A percentile compares a stretch with the other conserved stretches of the same genome.
Conservation (phyloP, 2,329 filamentous ascomycete species). For the Epichloe gansuensis region DNA sequence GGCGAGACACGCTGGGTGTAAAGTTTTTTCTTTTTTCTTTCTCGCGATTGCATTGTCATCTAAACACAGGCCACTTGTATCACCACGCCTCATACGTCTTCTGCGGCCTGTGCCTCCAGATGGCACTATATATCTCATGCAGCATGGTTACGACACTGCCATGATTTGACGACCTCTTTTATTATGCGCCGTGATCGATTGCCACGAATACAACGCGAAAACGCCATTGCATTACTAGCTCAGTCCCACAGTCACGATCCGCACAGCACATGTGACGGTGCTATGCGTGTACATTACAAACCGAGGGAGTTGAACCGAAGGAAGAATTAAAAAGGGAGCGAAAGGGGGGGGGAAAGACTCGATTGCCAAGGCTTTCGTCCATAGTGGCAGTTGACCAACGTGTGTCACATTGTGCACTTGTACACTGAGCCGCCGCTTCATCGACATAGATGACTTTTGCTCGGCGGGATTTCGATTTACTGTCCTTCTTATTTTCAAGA, state of each 20-base stretch:
- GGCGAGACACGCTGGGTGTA: conserved; percentile 28
- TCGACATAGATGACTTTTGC: conserved; percentile 17
- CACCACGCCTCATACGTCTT: conserved; percentile 8
- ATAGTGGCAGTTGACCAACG: conserved; percentile 5
- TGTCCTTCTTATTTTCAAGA: conserved; percentile 9
- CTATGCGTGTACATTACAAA: conserved; percentile 23
- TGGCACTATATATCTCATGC: conserved; percentile 16
- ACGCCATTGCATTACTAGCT: conserved; percentile 13
- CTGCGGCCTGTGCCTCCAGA: conserved; percentile 11
- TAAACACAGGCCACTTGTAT: conserved; percentile 20
- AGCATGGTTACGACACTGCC: conserved; percentile 23
- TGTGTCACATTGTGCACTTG: conserved; percentile 18
- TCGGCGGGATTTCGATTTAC: conserved; percentile 12
- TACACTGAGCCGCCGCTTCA: conserved; percentile 18
- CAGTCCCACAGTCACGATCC: conserved; percentile 11
- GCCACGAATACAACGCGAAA: conserved; percentile 8
- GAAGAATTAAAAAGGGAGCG: neutral
- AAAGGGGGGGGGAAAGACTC: conserved; percentile 7
- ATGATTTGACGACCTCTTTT: conserved; percentile 30
- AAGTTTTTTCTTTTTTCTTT: conserved; percentile 10
- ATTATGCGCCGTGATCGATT: conserved; percentile 21
- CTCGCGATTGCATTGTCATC: conserved; percentile 12
- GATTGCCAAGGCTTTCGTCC: conserved; percentile 1
- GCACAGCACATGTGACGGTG: conserved; percentile 15
- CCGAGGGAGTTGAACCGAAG: conserved; percentile 12